Percentiles rank a stretch among this genome's conserved stretches.
These are phyloP conservation scores for Diaporthe sp. DNA, from an alignment of 2,329 filamentous ascomycete genomes.

Conservation along the genomic window DNA sequence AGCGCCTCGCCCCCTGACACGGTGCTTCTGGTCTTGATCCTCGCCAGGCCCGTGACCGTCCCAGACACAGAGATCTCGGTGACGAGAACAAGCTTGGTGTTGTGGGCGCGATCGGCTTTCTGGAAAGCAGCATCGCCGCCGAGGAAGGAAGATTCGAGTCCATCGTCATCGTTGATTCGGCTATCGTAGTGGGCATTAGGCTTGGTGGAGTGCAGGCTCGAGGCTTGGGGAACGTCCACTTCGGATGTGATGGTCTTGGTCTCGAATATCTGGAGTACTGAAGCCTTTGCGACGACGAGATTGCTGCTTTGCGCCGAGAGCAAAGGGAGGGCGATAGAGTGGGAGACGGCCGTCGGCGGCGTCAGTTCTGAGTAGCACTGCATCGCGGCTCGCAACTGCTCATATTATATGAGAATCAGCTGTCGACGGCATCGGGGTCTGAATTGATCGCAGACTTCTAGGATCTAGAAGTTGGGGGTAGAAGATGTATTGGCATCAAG, in stretches of 20 bases:
- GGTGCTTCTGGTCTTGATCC: conserved; percentile 78
- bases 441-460: neutral
- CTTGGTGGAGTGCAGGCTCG: conserved; percentile 54
- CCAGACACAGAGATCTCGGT: conserved; percentile 88
- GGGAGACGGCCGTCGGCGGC: conserved; percentile 93
- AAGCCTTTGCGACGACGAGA: conserved; percentile 91
- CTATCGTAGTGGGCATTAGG: conserved; percentile 63
- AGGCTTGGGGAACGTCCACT: conserved; percentile 60
- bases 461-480: conserved; percentile 11
- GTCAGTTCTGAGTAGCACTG: conserved; percentile 98
- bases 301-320: conserved; percentile 82
- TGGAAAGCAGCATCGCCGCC: conserved; percentile 72
- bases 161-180: conserved; percentile 70
- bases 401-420: conserved; percentile 43
- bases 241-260: conserved; percentile 77
- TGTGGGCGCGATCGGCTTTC: conserved; percentile 73
- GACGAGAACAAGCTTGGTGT: conserved; percentile 85
- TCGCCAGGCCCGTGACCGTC: conserved; percentile 84
- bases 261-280: conserved; percentile 90
- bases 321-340: conserved; percentile 85
- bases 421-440: conserved; percentile 20
- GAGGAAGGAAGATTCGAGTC: conserved; percentile 75
- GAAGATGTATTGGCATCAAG: neutral
- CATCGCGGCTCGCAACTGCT: conserved; percentile 66
- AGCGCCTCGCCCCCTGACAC: conserved; percentile 87